Percentiles rank a stretch among this genome's conserved stretches.
phyloP scores from a whole-genome alignment of 2,329 filamentous ascomycete genomes.

The Claviceps arundinis region DNA sequence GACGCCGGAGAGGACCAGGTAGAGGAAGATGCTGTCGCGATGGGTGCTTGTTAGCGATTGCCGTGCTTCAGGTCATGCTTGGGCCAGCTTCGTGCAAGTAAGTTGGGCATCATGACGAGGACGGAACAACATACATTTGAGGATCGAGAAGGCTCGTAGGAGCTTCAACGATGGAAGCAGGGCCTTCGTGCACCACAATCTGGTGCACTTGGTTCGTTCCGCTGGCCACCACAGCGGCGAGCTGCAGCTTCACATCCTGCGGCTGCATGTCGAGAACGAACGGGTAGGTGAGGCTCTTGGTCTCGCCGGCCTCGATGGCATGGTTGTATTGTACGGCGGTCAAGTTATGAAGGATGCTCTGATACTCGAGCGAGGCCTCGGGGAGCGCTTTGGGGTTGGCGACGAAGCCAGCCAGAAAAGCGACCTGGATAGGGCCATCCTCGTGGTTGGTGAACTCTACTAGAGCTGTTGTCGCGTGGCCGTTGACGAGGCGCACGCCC shows the following conservation, averaged over 20 bases:
- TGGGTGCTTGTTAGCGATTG: not conserved
- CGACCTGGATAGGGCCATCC: constrained; percentile 56
- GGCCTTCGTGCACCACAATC: constrained; percentile 66
- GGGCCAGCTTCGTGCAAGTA: too few relatives aligned
- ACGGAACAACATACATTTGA: constrained; percentile 59
- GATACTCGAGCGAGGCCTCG: constrained; percentile 28
- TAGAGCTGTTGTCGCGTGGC: constrained; percentile 68
- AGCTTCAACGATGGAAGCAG: constrained; percentile 77
- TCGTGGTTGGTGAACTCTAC: constrained; percentile 80
- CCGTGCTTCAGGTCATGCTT: not conserved
- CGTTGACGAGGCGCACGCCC: constrained; percentile 91
- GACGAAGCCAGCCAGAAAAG: constrained; percentile 65
- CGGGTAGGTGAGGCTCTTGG: constrained; percentile 63
- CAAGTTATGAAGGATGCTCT: constrained; percentile 67
- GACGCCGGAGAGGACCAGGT: constrained; percentile 70
- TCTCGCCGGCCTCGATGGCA: constrained; percentile 61
- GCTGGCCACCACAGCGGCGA: constrained; percentile 62
- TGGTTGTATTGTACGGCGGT: constrained; percentile 63
- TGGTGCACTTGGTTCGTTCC: constrained; percentile 58
- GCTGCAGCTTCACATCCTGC: constrained; percentile 68
- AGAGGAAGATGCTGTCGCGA: constrained; percentile 74
- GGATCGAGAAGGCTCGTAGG: constrained; percentile 88
- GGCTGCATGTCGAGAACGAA: constrained; percentile 89
- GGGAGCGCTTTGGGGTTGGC: constrained; percentile 40
- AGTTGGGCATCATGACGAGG: not conserved